Conservation (phyloP, 208 protist species). For the Novymonas esmeraldas region DNA sequence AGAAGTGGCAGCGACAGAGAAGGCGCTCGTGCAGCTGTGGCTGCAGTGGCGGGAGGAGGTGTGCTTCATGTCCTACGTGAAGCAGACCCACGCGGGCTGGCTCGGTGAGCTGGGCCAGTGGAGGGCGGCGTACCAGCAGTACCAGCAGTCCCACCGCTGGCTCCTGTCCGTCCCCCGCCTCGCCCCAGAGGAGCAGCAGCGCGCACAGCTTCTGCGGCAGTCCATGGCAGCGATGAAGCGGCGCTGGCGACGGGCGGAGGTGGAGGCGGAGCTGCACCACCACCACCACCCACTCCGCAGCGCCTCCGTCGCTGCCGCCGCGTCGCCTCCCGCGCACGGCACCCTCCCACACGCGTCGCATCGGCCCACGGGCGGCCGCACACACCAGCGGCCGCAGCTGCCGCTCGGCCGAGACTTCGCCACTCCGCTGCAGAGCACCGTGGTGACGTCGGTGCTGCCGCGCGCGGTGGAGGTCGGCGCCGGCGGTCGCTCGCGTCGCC, state of each 20-base stretch:
- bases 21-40: slow-evolving; percentile 31
- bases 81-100: slow-evolving; percentile 67
- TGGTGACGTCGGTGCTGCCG: slow-evolving; percentile 73
- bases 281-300: slow-evolving; percentile 16
- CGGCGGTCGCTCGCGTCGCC: slow-evolving; percentile 7
- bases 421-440: slow-evolving; percentile 36
- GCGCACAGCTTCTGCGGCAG: slow-evolving; percentile 38
- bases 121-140: slow-evolving; percentile 48
- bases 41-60: slow-evolving; percentile 67
- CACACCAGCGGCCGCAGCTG: slow-evolving; percentile 5
- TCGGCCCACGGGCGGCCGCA: neutral
- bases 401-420: slow-evolving; percentile 1
- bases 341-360: too few relatives aligned
- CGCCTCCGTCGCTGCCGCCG: neutral
- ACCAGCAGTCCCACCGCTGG: slow-evolving; percentile 69
- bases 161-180: slow-evolving; percentile 43
- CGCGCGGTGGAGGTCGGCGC: slow-evolving; percentile 45
- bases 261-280: slow-evolving; percentile 29
- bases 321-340: neutral
- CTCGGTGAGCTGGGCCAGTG: slow-evolving; percentile 35
- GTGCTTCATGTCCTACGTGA: slow-evolving; percentile 60
- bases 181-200: slow-evolving; percentile 43
- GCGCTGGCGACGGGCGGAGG: slow-evolving; percentile 25
- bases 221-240: slow-evolving; percentile 40
- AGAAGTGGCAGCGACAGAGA: slow-evolving; percentile 9